These are phyloP conservation scores for Lachnum nothofagi DNA, from an alignment of 2,329 filamentous ascomycete species.

Conservation along the genomic window DNA sequence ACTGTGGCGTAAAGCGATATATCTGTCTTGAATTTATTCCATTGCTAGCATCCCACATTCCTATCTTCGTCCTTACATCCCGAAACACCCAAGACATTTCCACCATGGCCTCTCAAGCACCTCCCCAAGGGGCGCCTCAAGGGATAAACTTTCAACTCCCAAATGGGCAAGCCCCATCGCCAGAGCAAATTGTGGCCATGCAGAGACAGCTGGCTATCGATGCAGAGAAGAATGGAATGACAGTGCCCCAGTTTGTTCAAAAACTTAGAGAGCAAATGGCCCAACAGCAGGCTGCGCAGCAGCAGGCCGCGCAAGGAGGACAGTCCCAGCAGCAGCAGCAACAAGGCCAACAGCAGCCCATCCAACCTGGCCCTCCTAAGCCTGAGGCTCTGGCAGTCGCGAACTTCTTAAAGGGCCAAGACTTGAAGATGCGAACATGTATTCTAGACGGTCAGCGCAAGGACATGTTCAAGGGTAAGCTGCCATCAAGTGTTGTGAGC, in stretches of 20 bases:
- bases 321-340: constrained; percentile 36
- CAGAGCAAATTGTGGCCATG: constrained; percentile 80
- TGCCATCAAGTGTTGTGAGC: not conserved
- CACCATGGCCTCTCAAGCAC: constrained; percentile 20
- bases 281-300: constrained; percentile 47
- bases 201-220: constrained; percentile 77
- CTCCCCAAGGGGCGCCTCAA: constrained; percentile 17
- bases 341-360: constrained; percentile 62
- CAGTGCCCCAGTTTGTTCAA: constrained; percentile 77
- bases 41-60: not conserved
- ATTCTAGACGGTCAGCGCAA: constrained; percentile 95
- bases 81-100: not conserved
- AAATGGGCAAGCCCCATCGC: constrained; percentile 52
- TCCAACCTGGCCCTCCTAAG: constrained; percentile 75
- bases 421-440: constrained; percentile 83
- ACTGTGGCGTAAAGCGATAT: too few species aligned
- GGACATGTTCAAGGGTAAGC: constrained; percentile 89
- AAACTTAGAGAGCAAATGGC: constrained; percentile 55
- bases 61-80: not conserved
- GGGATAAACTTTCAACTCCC: constrained; percentile 17
- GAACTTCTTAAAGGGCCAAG: constrained; percentile 76
- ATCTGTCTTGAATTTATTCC: not conserved
- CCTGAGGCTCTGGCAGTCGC: constrained; percentile 85
- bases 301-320: constrained; percentile 39
- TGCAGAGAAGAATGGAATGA: constrained; percentile 78